phyloP scores from a whole-genome alignment of 352 stramenopile species.

The Phytophthora europaea region DNA sequence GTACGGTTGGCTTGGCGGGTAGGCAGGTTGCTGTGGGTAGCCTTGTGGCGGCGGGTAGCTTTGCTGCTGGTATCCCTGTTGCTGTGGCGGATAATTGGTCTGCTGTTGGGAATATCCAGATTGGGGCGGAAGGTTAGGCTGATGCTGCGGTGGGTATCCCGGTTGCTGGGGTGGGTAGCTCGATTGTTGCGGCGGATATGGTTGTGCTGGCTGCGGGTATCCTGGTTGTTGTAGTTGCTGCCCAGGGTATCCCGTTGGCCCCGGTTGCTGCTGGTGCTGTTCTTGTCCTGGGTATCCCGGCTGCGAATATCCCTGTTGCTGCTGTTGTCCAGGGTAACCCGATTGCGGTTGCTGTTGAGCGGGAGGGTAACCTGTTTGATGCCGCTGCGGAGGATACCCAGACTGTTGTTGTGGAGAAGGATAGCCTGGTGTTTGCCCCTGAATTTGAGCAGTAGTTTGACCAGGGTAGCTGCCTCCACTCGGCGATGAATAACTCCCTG shows the following conservation, averaged over 20 bases:
- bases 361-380: slow-evolving; percentile 2
- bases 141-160: slow-evolving; percentile 15
- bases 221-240: slow-evolving; percentile 37
- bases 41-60: neutral
- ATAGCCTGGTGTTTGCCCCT: slow-evolving; percentile 37
- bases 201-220: slow-evolving; percentile 28
- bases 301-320: slow-evolving; percentile 17
- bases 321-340: slow-evolving; percentile 33
- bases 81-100: slow-evolving; percentile 24
- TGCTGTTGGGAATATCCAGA: slow-evolving; percentile 11
- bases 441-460: slow-evolving; percentile 29
- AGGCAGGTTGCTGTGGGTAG: slow-evolving; percentile 32
- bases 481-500: slow-evolving; percentile 16
- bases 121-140: slow-evolving; percentile 32
- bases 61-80: slow-evolving; percentile 26
- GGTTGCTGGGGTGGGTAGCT: slow-evolving; percentile 17
- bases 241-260: slow-evolving; percentile 25
- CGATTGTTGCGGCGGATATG: neutral
- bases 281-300: slow-evolving; percentile 40
- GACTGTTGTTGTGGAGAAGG: slow-evolving; percentile 41
- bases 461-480: slow-evolving; percentile 37
- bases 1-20: slow-evolving; percentile 31
- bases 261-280: slow-evolving; percentile 34
- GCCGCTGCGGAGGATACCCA: slow-evolving; percentile 31
- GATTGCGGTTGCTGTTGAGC: slow-evolving; percentile 22